A percentile compares a stretch with the other conserved stretches of the same genome.
Evolutionary conservation across 257 asterid genomes (phyloP).

Genomic region (Capsicum chinense): DNA sequence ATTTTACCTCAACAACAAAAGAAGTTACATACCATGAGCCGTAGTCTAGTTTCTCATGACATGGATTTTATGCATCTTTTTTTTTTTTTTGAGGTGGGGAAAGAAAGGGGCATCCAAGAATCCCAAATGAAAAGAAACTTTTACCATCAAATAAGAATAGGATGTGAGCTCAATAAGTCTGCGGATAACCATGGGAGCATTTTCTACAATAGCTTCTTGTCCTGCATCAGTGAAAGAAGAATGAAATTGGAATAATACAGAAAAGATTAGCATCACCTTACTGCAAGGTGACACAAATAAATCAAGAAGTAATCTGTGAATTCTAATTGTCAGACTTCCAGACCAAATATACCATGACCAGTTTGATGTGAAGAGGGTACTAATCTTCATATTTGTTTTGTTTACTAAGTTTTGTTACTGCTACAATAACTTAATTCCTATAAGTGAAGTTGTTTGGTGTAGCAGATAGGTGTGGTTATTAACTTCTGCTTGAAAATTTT

Average conservation of each 20-base stretch:
- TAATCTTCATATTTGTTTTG: not conserved
- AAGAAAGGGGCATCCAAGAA: not conserved
- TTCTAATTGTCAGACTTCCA: not conserved
- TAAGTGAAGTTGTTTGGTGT: not conserved
- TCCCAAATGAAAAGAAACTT: not conserved
- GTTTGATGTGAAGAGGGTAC: not conserved
- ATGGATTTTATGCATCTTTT: not conserved
- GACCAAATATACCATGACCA: not conserved
- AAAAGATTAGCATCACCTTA: not conserved
- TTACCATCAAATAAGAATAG: conserved; percentile 71
- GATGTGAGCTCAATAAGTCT: conserved; percentile 62
- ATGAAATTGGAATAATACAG: no score
- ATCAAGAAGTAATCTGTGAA: not conserved
- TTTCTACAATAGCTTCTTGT: conserved; percentile 67
- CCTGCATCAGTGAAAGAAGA: conserved; percentile 49
- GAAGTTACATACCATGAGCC: not conserved
- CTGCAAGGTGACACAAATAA: not conserved
- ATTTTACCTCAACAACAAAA: not conserved
- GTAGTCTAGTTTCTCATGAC: not conserved
- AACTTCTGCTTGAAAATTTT: not conserved
- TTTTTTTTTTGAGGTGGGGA: not conserved
- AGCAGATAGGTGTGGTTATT: not conserved
- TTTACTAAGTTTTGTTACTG: not conserved
- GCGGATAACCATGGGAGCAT: conserved; percentile 58
- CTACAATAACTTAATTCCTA: not conserved